Percentiles rank a stretch among this genome's conserved stretches.
Evolutionary conservation across 2,329 filamentous ascomycete species (phyloP).

Genomic region (Fusarium pininemorale): DNA sequence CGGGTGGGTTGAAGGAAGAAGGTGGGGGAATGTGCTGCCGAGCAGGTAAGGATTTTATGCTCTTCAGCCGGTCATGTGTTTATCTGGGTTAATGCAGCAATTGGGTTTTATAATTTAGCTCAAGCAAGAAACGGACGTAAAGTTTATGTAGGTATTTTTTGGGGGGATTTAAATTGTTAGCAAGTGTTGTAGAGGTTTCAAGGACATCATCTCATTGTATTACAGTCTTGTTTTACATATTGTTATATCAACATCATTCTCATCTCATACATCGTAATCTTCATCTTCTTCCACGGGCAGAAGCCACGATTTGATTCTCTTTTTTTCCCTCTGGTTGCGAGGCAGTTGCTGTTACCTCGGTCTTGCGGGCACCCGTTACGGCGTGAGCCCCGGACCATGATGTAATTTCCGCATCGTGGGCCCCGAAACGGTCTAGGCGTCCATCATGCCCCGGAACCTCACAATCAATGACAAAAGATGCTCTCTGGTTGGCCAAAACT

Average conservation of each 20-base stretch:
- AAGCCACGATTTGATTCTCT: conserved; percentile 13
- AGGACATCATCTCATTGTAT: neutral
- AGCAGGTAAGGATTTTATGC: conserved; percentile 1
- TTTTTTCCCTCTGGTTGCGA: conserved; percentile 26
- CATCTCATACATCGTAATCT: neutral
- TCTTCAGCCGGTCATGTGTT: neutral
- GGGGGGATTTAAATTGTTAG: neutral
- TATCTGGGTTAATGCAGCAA: conserved; percentile 1
- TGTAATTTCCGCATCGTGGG: conserved; percentile 40
- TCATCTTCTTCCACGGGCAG: neutral
- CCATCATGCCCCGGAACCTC: conserved; percentile 18
- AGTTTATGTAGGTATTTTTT: neutral
- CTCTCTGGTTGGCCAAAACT: conserved; percentile 29
- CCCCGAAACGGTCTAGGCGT: conserved; percentile 35
- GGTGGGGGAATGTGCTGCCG: neutral
- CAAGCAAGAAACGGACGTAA: neutral
- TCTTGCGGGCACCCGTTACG: conserved; percentile 29
- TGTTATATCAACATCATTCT: neutral
- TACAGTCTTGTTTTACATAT: neutral
- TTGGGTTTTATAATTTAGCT: neutral
- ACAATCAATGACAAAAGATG: conserved; percentile 36
- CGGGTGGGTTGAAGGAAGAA: neutral
- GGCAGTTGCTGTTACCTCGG: conserved; percentile 21
- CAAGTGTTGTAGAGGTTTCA: neutral
- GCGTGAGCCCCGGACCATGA: conserved; percentile 35